A percentile compares a stretch with the other conserved stretches of the same genome.
Conservation (phyloP, 139 green algal species). For the Tetradesmus obliquus region DNA sequence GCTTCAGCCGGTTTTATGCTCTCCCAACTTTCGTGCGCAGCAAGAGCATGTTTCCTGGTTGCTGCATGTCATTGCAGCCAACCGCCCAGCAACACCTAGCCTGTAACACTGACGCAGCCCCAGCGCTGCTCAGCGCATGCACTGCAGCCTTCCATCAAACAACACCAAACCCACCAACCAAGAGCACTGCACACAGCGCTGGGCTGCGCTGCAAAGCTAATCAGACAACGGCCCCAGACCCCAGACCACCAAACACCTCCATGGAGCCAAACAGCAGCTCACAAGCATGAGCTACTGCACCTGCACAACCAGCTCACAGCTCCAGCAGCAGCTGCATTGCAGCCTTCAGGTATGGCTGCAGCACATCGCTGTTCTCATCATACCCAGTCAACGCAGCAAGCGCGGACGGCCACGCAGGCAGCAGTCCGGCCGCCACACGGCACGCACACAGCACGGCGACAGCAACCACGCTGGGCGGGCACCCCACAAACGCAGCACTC, state of each 20-base stretch:
- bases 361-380: not conserved
- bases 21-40: not conserved
- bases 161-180: not conserved
- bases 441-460: slow-evolving; percentile 68
- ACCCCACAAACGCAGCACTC: slow-evolving; percentile 68
- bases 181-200: not conserved
- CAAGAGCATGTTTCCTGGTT: not conserved
- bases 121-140: no score
- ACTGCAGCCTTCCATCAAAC: not conserved
- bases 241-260: no score
- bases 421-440: slow-evolving; percentile 28
- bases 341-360: slow-evolving; percentile 36
- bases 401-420: slow-evolving; percentile 31
- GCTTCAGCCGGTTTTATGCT: not conserved
- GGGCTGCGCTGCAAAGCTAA: not conserved
- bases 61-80: not conserved
- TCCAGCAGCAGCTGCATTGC: slow-evolving; percentile 40
- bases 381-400: slow-evolving; percentile 33
- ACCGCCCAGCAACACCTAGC: not conserved
- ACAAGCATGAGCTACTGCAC: no score
- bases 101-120: no score
- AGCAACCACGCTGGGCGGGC: slow-evolving; percentile 67
- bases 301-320: not conserved
- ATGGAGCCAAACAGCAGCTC: no score
- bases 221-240: not conserved